A percentile compares a stretch with the other conserved stretches of the same genome.
Evolutionary conservation across 2,329 filamentous ascomycete species (phyloP).

Genomic region (Fusarium circinatum): DNA sequence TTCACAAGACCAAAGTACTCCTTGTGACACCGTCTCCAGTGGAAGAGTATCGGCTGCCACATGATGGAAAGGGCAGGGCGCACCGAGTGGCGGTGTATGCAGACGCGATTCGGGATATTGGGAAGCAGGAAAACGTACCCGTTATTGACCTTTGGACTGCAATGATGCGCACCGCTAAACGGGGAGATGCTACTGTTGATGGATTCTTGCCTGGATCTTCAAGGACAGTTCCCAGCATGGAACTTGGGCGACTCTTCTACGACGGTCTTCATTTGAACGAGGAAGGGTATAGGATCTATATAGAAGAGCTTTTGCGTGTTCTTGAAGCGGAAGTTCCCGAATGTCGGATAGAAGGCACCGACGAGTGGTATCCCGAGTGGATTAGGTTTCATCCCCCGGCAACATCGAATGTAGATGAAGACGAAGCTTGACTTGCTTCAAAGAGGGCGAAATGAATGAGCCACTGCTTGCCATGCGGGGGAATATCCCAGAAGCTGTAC

Average conservation of each 20-base stretch:
- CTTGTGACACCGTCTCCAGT: not conserved
- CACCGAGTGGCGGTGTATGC: not conserved
- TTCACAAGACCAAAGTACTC: not conserved
- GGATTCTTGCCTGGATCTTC: not conserved
- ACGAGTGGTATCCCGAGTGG: not conserved
- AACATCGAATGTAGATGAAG: fast-evolving
- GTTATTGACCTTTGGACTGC: slow-evolving; percentile 1
- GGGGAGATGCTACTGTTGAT: not conserved
- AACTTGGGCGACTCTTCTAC: not conserved
- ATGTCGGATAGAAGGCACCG: not conserved
- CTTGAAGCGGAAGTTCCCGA: not conserved
- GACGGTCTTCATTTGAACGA: not conserved
- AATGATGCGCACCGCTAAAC: not conserved
- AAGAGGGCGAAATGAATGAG: fast-evolving
- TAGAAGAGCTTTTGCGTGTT: not conserved
- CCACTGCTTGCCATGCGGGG: fast-evolving
- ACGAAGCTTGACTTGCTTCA: not conserved
- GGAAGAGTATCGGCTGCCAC: not conserved
- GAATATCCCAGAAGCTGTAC: no score
- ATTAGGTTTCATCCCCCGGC: not conserved
- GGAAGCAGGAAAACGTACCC: not conserved
- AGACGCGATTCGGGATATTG: not conserved
- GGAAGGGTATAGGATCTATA: not conserved
- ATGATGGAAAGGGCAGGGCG: not conserved
- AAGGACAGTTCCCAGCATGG: not conserved